Evolutionary conservation across 2,329 filamentous ascomycete genomes (phyloP).

Genomic region (Phialocephala subalpina): DNA sequence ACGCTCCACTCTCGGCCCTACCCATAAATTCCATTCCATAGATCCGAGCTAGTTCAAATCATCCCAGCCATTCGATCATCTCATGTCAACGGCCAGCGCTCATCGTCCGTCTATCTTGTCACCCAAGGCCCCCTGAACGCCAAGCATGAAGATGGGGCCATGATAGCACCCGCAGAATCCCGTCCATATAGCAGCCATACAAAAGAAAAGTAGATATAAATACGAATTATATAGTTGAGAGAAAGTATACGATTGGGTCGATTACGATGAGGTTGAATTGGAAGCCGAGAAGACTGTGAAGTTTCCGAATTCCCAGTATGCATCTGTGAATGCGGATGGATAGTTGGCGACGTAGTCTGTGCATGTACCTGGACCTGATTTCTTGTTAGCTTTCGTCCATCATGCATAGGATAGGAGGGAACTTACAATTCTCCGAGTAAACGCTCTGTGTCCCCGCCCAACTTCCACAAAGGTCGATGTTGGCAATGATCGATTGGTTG

Average conservation of each 20-base stretch:
- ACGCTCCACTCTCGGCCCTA: neutral
- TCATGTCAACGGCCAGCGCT: neutral
- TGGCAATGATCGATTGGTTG: conserved; percentile 79
- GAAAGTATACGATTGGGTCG: neutral
- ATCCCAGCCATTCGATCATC: neutral
- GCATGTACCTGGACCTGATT: conserved; percentile 37
- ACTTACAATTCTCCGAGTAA: conserved; percentile 39
- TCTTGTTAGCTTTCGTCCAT: conserved; percentile 7
- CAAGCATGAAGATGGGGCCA: neutral
- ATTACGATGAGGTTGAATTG: neutral
- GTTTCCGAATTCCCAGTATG: conserved; percentile 43
- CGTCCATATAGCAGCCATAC: neutral
- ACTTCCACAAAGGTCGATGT: conserved; percentile 86
- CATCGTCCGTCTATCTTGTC: neutral
- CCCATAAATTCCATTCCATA: neutral
- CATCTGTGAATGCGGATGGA: conserved; percentile 38
- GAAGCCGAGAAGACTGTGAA: conserved; percentile 37
- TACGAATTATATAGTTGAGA: conserved; percentile 1
- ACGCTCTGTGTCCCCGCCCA: conserved; percentile 73
- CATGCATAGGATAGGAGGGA: neutral
- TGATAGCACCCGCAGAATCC: neutral
- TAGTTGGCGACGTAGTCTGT: conserved; percentile 41
- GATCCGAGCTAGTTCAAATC: neutral
- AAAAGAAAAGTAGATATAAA: neutral
- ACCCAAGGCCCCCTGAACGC: neutral